These are phyloP conservation scores for Rubia balearica DNA, from an alignment of 305 asterid species.

Conservation along the genomic window DNA sequence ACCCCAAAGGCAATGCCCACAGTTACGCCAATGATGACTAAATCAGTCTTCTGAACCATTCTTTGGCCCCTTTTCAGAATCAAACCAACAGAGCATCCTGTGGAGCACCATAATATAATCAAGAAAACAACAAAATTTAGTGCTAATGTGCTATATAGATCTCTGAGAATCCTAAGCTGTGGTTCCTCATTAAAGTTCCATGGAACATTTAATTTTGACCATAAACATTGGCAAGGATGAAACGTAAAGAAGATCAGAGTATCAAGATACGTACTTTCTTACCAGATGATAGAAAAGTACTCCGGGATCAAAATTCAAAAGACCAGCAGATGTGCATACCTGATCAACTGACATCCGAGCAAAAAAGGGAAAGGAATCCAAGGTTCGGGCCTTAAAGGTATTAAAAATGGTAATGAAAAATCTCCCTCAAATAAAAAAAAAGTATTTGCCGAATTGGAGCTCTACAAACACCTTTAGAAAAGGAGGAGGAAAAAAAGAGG, in stretches of 20 bases:
- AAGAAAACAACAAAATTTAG: background rate
- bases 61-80: constrained; percentile 35
- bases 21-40: constrained; percentile 72
- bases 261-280: background rate
- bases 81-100: constrained; percentile 52
- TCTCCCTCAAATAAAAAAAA: background rate
- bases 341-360: constrained; percentile 16
- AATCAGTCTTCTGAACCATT: constrained; percentile 61
- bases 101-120: constrained; percentile 15
- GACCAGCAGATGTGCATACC: constrained; percentile 8
- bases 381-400: background rate
- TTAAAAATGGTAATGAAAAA: background rate
- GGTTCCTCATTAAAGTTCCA: background rate
- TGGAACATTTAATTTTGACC: background rate
- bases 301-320: background rate
- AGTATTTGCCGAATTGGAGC: background rate
- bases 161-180: background rate
- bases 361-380: background rate
- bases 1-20: constrained; percentile 73
- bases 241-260: background rate
- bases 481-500: background rate
- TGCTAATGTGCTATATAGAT: background rate
- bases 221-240: background rate
- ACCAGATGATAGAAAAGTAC: background rate
- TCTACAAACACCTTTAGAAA: background rate